Evolutionary conservation across 2,329 filamentous ascomycete genomes (phyloP).

Genomic region (Diaporthe sp.): DNA sequence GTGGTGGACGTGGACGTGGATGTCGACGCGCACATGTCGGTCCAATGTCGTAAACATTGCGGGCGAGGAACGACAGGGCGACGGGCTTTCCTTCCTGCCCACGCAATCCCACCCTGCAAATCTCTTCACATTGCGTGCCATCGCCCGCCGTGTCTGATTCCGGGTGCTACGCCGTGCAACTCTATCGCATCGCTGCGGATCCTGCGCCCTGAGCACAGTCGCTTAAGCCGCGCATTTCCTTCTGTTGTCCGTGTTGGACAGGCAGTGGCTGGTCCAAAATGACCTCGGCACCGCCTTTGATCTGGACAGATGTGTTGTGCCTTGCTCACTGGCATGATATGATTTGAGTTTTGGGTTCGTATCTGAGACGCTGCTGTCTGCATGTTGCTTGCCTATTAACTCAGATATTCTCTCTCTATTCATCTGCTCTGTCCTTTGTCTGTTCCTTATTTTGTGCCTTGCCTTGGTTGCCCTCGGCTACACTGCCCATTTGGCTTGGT

Average conservation of each 20-base stretch:
- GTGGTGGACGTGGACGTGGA: not conserved
- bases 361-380: constrained; percentile 3
- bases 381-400: not conserved
- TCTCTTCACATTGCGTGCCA: not conserved
- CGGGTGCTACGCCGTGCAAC: constrained; percentile 32
- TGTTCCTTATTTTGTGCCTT: not conserved
- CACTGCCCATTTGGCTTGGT: not conserved
- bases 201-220: constrained; percentile 20
- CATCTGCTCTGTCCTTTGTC: not conserved
- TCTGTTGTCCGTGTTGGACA: constrained; percentile 2
- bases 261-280: not conserved
- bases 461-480: not conserved
- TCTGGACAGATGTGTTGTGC: not conserved
- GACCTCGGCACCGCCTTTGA: not conserved
- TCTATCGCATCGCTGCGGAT: constrained; percentile 17
- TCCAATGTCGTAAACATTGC: not conserved
- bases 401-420: not conserved
- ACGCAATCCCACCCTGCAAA: constrained; percentile 1
- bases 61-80: not conserved
- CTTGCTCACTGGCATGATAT: not conserved
- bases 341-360: not conserved
- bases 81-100: not conserved
- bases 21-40: not conserved
- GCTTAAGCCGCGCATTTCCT: constrained; percentile 23
- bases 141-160: not conserved